phyloP scores from a whole-genome alignment of 768 basidiomycete species.

The Trametes cinnabarina region DNA sequence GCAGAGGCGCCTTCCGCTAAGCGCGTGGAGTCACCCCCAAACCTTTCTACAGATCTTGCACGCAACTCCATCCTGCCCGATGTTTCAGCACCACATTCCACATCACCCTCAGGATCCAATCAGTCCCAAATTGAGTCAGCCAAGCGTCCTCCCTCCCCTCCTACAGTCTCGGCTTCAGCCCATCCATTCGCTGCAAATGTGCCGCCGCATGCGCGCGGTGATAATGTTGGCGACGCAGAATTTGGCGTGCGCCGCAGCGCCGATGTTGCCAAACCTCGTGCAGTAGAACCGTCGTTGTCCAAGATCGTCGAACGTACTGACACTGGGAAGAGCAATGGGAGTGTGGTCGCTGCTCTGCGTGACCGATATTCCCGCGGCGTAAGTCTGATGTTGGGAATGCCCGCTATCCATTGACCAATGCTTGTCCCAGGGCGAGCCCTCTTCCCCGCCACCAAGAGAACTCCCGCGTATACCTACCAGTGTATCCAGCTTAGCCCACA shows the following conservation, averaged over 20 bases:
- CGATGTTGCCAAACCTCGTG: slow-evolving; percentile 25
- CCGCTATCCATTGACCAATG: too few species aligned
- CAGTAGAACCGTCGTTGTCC: slow-evolving; percentile 7
- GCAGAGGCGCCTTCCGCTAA: neutral
- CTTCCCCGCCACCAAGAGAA: slow-evolving; percentile 58
- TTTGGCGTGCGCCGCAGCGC: slow-evolving; percentile 26
- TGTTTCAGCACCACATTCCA: neutral
- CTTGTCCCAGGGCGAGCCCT: slow-evolving; percentile 43
- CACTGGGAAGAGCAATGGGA: slow-evolving; percentile 51
- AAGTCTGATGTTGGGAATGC: slow-evolving; percentile 20
- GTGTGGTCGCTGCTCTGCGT: slow-evolving; percentile 68
- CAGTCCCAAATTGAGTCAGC: neutral
- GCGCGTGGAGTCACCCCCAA: neutral
- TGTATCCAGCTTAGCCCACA: slow-evolving; percentile 61
- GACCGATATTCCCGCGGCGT: slow-evolving; percentile 60
- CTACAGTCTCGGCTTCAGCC: neutral
- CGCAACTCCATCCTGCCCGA: neutral
- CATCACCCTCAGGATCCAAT: neutral
- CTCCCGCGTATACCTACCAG: slow-evolving; percentile 62
- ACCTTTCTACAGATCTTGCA: too few species aligned
- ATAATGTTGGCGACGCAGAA: slow-evolving; percentile 26
- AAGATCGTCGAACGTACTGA: slow-evolving; percentile 47
- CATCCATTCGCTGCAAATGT: neutral
- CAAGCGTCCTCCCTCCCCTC: neutral
- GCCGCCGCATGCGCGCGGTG: slow-evolving; percentile 13